Conservation (phyloP, 2,329 filamentous ascomycete genomes). For the Colletotrichum endophyticum region DNA sequence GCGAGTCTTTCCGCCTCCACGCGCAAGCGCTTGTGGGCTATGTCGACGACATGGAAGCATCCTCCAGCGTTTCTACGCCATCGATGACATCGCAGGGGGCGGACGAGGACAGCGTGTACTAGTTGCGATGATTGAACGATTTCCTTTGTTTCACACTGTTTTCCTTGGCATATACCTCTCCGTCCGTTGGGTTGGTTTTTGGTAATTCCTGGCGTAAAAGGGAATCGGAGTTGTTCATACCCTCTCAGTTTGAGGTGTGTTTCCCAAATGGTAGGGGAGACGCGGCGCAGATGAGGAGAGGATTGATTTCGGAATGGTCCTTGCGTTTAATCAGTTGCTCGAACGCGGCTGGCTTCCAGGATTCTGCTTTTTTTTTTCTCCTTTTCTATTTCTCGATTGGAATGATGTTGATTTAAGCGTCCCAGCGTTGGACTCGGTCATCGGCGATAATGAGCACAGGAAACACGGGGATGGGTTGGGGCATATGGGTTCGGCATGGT, state of each 20-base stretch:
- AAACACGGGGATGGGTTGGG: conserved; percentile 27
- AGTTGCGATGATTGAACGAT: conserved; percentile 59
- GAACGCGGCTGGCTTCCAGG: background rate
- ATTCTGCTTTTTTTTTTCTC: background rate
- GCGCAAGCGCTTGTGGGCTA: conserved; percentile 94
- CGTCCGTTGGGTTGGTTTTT: conserved; percentile 27
- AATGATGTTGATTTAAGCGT: conserved; percentile 28
- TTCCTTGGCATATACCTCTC: conserved; percentile 53
- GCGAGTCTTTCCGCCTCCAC: conserved; percentile 96
- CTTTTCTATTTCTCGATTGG: conserved; percentile 26
- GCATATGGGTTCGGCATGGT: conserved; percentile 39
- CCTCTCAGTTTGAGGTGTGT: conserved; percentile 11
- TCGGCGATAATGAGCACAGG: conserved; percentile 49
- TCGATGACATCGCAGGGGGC: conserved; percentile 75
- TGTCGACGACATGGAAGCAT: conserved; percentile 80
- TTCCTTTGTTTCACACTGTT: conserved; percentile 46
- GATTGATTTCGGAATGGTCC: background rate
- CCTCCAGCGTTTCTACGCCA: conserved; percentile 71
- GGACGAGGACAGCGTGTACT: conserved; percentile 76
- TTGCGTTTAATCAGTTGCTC: background rate
- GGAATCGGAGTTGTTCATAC: conserved; percentile 12
- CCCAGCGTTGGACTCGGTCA: conserved; percentile 34
- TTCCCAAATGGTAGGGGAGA: background rate
- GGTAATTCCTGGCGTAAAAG: conserved; percentile 17
- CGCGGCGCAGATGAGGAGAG: conserved; percentile 13